Base-by-base conservation (phyloP, 345 rosid species). In the Alliaria petiolata region DNA sequence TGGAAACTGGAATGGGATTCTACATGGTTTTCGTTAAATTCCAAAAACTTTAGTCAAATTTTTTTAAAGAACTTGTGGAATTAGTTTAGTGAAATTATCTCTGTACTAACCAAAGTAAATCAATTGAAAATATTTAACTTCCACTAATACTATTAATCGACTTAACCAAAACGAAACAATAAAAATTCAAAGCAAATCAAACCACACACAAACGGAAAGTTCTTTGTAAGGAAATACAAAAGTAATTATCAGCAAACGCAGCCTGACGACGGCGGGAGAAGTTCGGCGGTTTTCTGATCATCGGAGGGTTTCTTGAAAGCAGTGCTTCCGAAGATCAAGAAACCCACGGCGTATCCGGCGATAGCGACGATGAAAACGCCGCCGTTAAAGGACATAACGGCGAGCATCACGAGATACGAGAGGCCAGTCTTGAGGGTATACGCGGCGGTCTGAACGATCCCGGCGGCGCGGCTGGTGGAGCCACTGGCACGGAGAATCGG, bases 371-470 rank as follows among this genome's bases (percentile, higher is more conserved):
- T 53, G 69, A 92, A 84, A 33, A 89, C 95, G 7, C 98, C 92
- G 4, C 84, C 95, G 57, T 92, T 92, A 69, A 92, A 89, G 26
- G 93, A 87, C 96, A 92, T 92, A 71, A 83, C 79, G 25, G 86
- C 90, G 7, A 87, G 83, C 93, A 92, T 89, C 74, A 92, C 88
- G 71, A 84, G 14, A 74, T 85, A 88, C 12, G 82, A 81, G 9
- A 92, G 71, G 2, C 95, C 87, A 43, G 83, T 78, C 69, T 85
- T 82, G 8, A 89, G 3, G 0, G 82, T 71, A 38, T 86, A 85
- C 79, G 86, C 17, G 13, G 68, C 26, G 5, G 89, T 82, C 79
- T 81, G 91, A 34, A 75, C 43, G 9, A 88, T 3, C 11, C 92
- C 89, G 1, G 86, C 83, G 3, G 69, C 54, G 0, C 82, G 65